These are phyloP conservation scores for Apiotrichum veenhuisii DNA, from an alignment of 1,284 basidiomycete genomes.

Conservation along the genomic window DNA sequence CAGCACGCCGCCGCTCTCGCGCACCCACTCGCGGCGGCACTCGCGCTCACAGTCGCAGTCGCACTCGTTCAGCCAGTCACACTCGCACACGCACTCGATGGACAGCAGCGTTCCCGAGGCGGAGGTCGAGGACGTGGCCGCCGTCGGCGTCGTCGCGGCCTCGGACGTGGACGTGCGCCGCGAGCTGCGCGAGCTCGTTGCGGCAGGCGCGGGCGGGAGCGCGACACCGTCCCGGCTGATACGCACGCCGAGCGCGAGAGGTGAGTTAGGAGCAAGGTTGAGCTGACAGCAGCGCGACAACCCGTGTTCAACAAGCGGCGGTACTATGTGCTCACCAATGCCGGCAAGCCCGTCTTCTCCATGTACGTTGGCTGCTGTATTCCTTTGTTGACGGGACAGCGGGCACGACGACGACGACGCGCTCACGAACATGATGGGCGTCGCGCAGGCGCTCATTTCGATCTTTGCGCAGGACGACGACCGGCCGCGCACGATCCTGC, in stretches of 20 bases:
- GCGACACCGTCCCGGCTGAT: not conserved
- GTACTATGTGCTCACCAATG: slow-evolving; percentile 89
- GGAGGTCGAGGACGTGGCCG: not conserved
- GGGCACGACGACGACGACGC: slow-evolving; percentile 53
- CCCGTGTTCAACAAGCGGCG: slow-evolving; percentile 50
- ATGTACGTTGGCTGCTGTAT: slow-evolving; percentile 55
- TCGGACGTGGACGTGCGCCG: slow-evolving; percentile 3
- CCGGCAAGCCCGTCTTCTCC: slow-evolving; percentile 88
- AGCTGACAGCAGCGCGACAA: slow-evolving; percentile 1
- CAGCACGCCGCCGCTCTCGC: not conserved
- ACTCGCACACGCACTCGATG: not conserved
- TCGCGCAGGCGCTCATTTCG: slow-evolving; percentile 92
- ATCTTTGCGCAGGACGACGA: slow-evolving; percentile 77
- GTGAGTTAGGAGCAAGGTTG: not conserved
- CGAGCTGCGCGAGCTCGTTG: slow-evolving; percentile 10
- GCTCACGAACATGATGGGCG: slow-evolving; percentile 76
- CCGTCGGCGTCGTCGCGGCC: not conserved
- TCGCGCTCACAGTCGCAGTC: not conserved
- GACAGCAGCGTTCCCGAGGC: not conserved
- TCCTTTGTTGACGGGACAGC: slow-evolving; percentile 10
- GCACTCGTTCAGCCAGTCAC: not conserved
- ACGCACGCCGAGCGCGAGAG: not conserved
- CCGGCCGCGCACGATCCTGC: slow-evolving; percentile 58
- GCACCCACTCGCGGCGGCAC: not conserved
- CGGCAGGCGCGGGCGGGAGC: not conserved